Percentiles rank a stretch among this genome's conserved stretches.
Evolutionary conservation across 148 eudicot species (phyloP).

Genomic region (Vaccinium macrocarpon): DNA sequence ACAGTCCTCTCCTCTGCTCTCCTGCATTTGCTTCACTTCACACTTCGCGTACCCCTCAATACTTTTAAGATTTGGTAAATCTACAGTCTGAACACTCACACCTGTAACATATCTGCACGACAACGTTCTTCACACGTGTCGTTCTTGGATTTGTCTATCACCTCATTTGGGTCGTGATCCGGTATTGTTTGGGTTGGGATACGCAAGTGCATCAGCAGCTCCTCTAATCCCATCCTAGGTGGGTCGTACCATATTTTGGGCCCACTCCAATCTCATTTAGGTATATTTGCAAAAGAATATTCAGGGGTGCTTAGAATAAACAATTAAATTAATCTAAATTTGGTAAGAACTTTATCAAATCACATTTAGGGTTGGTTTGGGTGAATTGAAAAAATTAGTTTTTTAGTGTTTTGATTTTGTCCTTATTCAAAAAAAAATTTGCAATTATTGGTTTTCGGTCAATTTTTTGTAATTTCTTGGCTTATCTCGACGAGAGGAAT

Average conservation of each 20-base stretch:
- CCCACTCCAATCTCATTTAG: background rate
- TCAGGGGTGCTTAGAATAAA: too few species aligned
- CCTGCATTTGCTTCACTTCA: conserved; percentile 14
- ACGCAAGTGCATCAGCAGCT: background rate
- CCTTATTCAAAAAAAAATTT: too few species aligned
- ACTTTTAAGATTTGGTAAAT: conserved; percentile 11
- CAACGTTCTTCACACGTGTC: conserved; percentile 6
- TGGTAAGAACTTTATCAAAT: background rate
- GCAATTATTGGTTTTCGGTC: too few species aligned
- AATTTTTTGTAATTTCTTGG: too few species aligned
- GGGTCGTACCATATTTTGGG: background rate
- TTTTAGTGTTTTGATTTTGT: too few species aligned
- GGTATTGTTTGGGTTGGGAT: background rate
- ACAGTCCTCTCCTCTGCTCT: background rate
- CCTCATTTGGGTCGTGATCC: background rate
- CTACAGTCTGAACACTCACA: conserved; percentile 10
- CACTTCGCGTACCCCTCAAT: conserved; percentile 8
- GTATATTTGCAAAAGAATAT: background rate
- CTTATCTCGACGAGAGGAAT: too few species aligned
- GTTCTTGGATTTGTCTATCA: background rate
- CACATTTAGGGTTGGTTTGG: too few species aligned
- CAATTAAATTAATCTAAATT: background rate
- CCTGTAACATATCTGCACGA: background rate
- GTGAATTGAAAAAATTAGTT: too few species aligned
- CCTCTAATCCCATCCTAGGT: background rate